Evolutionary conservation across 176 grass and related monocot species (phyloP), one percentile per base, ranked within the genome.

Genomic region (Rhynchospora breviuscula): DNA sequence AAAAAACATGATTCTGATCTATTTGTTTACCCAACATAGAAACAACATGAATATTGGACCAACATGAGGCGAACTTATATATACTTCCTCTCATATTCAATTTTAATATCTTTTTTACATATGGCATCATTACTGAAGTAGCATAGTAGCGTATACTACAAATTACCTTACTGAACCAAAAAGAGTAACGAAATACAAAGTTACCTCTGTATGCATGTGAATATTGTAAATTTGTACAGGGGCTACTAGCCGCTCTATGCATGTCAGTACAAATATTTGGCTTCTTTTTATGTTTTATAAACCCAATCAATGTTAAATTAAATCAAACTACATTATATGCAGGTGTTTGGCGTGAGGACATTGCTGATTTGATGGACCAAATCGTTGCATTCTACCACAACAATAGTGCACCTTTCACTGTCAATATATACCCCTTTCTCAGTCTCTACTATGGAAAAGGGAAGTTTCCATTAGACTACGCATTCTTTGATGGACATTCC

Each of bases 381-480:
- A 88, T 96, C 67, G 79, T 91, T 9, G 14, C 18, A 1, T 93
- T 96, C 75, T 79, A 91, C 63, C 83, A 73, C 83, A 68, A 62
- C 4, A 88, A 79, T 62, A 74, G 83, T 19, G 84, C 88, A n/a
- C 93, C 93, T 0, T 85, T 93, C 70, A 89, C 80, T 21, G 89
- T 96, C 21, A 96, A 93, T 79, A 96, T 93, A 45, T 93, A 96
- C 80, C 90, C 91, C 0, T 93, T 96, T 75, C 89, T 93, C 21
- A 93, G 93, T 65, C 83, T 96, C 8, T 96, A 44, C 9, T 81
- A 93, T 19, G 91, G 80, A 6, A 85, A 86, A 73, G 67, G 63
- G 22, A 15, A 86, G n/a, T 96, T 96, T 80, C 93, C 93, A 0
- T 12, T 89, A 23, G 91, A 96, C 85, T 96, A 86, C 64, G 91